Percentiles rank a stretch among this genome's conserved stretches.
phyloP scores from a whole-genome alignment of 176 grass and related monocot species.

The Musa itinerans region DNA sequence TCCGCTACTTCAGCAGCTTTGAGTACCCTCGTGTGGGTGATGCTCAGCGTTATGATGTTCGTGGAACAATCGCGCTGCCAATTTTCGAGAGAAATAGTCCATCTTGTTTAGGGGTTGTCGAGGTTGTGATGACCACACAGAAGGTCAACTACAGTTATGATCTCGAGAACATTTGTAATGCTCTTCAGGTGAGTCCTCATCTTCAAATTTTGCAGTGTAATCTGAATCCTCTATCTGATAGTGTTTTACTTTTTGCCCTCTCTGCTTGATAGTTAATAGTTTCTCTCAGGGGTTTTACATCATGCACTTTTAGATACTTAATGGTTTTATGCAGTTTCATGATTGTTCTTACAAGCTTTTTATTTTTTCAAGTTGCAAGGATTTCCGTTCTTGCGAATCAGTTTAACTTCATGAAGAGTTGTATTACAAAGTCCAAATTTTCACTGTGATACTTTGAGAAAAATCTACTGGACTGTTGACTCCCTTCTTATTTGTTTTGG shows the following conservation, averaged over 20 bases:
- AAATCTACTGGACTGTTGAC: background rate
- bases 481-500: background rate
- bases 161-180: constrained; percentile 76
- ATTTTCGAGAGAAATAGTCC: constrained; percentile 47
- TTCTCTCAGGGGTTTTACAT: background rate
- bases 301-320: background rate
- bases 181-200: constrained; percentile 56
- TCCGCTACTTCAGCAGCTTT: constrained; percentile 60
- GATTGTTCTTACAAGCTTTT: background rate
- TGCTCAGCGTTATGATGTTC: constrained; percentile 59
- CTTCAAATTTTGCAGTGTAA: background rate
- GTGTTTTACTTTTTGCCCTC: background rate
- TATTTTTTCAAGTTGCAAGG: background rate
- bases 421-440: background rate
- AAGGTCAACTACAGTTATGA: constrained; percentile 77
- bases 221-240: background rate
- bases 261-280: background rate
- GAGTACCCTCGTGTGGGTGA: constrained; percentile 75
- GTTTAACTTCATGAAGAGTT: background rate
- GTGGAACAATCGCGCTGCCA: constrained; percentile 69
- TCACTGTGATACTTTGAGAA: background rate
- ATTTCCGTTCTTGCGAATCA: background rate
- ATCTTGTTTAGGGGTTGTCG: constrained; percentile 76
- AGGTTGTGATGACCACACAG: constrained; percentile 76
- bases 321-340: background rate